Evolutionary conservation across 1,284 basidiomycete genomes (phyloP).

Genomic region (Thecaphora thlaspeos): DNA sequence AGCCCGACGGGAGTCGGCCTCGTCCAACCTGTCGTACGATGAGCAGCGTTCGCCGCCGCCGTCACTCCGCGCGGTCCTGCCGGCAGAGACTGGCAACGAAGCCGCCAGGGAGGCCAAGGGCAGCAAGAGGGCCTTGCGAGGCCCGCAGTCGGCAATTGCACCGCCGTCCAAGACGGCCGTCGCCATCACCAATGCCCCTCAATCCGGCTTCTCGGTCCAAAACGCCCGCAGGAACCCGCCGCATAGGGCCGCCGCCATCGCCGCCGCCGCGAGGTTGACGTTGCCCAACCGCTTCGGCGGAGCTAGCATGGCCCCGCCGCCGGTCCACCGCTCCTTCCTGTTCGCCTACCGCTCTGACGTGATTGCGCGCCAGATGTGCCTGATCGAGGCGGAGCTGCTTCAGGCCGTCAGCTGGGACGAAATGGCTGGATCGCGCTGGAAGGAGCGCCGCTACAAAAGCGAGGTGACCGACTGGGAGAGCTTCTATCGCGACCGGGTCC

Average conservation of each 20-base stretch:
- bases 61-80: neutral
- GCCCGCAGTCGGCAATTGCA: no score
- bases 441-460: slow-evolving; percentile 58
- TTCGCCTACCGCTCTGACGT: slow-evolving; percentile 61
- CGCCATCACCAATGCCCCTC: no score
- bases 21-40: neutral
- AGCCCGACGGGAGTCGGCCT: neutral
- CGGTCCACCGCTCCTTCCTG: slow-evolving; percentile 46
- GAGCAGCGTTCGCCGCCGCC: neutral
- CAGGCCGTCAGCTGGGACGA: slow-evolving; percentile 79
- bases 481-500: slow-evolving; percentile 73
- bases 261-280: no score
- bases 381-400: slow-evolving; percentile 85
- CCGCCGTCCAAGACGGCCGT: no score
- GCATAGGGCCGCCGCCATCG: no score
- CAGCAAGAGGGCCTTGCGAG: no score
- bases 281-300: no score
- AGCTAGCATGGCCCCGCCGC: slow-evolving; percentile 7
- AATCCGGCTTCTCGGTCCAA: no score
- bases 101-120: no score
- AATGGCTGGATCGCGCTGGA: slow-evolving; percentile 64
- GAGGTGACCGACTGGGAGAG: slow-evolving; percentile 79
- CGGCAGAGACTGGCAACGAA: no score
- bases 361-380: slow-evolving; percentile 75
- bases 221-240: no score